These are phyloP conservation scores for Borealophlyctis nickersoniae DNA, from an alignment of 192 early-diverging fungal species.

Conservation along the genomic window DNA sequence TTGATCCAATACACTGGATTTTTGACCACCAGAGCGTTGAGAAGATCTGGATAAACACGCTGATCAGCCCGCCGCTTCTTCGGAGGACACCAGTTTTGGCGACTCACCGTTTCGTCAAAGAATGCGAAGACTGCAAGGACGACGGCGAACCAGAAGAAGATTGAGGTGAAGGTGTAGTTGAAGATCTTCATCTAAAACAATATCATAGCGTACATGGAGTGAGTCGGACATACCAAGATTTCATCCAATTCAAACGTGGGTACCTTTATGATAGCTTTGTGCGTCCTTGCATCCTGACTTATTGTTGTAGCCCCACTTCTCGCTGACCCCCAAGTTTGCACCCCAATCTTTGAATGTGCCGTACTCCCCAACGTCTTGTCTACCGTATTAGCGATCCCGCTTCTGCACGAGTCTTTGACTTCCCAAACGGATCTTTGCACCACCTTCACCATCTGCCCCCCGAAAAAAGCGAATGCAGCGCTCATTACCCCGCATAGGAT, in stretches of 20 bases:
- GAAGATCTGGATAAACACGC: no score
- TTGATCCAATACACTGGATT: conserved; percentile 1
- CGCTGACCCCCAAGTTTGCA: no score
- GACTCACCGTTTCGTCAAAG: neutral
- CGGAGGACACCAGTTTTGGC: no score
- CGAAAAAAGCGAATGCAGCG: conserved; percentile 1
- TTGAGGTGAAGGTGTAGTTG: conserved; percentile 3
- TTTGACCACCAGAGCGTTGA: neutral
- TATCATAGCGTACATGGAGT: no score
- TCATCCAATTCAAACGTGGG: no score
- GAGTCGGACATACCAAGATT: no score
- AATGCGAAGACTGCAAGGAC: conserved; percentile 4
- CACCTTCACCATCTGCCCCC: conserved; percentile 5
- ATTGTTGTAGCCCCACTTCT: neutral
- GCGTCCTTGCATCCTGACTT: neutral
- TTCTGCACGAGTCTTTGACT: neutral
- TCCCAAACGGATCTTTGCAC: neutral
- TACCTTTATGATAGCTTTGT: neutral
- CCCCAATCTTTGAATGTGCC: no score
- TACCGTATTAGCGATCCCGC: no score
- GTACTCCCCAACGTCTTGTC: no score
- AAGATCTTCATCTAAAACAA: conserved; percentile 12
- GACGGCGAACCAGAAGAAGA: conserved; percentile 8
- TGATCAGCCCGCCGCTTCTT: no score
- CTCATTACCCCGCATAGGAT: neutral